A percentile compares a stretch with the other conserved stretches of the same genome.
These are phyloP conservation scores for Colletotrichum sublineola DNA, from an alignment of 2,329 filamentous ascomycete species.

Conservation along the genomic window DNA sequence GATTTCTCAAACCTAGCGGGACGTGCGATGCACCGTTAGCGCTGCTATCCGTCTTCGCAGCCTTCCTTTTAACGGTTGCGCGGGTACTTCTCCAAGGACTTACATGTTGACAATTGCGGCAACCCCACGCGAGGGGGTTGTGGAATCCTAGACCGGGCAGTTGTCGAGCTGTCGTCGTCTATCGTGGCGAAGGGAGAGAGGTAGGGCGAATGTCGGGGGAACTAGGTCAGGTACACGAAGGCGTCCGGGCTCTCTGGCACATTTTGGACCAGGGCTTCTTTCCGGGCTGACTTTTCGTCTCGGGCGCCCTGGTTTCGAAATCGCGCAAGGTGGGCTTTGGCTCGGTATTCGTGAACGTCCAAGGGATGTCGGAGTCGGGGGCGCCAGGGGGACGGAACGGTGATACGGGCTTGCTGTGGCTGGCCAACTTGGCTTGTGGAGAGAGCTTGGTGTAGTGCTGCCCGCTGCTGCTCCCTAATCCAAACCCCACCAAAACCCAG, in stretches of 20 bases:
- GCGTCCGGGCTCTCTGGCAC: slow-evolving; percentile 26
- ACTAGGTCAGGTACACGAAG: slow-evolving; percentile 27
- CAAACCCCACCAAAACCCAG: slow-evolving; percentile 34
- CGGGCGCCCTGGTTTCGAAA: neutral
- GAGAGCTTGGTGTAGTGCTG: slow-evolving; percentile 21
- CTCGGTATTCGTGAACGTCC: slow-evolving; percentile 1
- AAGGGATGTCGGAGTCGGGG: slow-evolving; percentile 35
- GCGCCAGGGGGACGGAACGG: neutral
- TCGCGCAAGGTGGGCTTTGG: neutral
- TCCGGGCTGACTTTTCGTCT: slow-evolving; percentile 19
- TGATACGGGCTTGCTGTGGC: slow-evolving; percentile 38
- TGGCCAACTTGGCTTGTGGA: slow-evolving; percentile 39
- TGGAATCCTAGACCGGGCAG: slow-evolving; percentile 9
- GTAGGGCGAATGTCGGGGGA: slow-evolving; percentile 11
- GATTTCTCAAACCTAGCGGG: slow-evolving; percentile 96
- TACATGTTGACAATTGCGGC: slow-evolving; percentile 38
- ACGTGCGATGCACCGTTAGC: slow-evolving; percentile 27
- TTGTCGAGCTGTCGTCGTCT: slow-evolving; percentile 12
- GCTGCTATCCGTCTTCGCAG: neutral
- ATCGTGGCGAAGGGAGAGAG: neutral
- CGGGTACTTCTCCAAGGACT: slow-evolving; percentile 8
- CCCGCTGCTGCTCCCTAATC: slow-evolving; percentile 14
- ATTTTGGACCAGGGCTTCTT: slow-evolving; percentile 29
- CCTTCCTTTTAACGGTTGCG: neutral
- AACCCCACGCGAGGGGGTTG: slow-evolving; percentile 27